phyloP scores from a whole-genome alignment of 139 green algal genomes.

The Chlorella sp. region DNA sequence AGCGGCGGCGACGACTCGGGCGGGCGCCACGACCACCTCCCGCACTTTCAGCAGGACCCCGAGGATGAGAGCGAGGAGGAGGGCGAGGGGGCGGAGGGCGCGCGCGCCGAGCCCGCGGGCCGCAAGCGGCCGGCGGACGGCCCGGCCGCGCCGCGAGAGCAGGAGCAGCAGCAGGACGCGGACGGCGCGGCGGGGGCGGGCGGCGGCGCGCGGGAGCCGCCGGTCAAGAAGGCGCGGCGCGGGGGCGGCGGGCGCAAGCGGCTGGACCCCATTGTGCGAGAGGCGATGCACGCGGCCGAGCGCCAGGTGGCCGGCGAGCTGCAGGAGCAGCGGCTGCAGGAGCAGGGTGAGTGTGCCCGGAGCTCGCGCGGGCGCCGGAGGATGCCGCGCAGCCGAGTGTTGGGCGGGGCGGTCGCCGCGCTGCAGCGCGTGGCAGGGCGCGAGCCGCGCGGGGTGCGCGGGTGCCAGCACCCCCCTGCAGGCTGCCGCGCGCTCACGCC shows the following conservation, averaged over 20 bases:
- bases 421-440: background rate
- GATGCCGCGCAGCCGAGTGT: no score
- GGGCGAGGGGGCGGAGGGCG: background rate
- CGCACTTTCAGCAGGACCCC: background rate
- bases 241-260: conserved; percentile 9
- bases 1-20: background rate
- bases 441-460: background rate
- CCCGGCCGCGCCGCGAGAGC: background rate
- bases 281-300: conserved; percentile 15
- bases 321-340: background rate
- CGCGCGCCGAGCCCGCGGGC: no score
- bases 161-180: background rate
- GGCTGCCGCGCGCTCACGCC: no score
- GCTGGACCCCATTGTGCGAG: conserved; percentile 27
- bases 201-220: background rate
- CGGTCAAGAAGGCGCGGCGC: conserved; percentile 12
- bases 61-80: background rate
- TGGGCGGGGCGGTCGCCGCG: no score
- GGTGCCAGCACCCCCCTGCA: background rate
- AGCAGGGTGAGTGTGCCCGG: background rate
- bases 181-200: background rate
- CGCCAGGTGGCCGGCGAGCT: background rate
- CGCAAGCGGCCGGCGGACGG: no score
- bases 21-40: no score
- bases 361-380: no score